Percentiles rank a stretch among this genome's conserved stretches.
Conservation (phyloP, 2,329 filamentous ascomycete species). For the Ophiosphaerella narmari region DNA sequence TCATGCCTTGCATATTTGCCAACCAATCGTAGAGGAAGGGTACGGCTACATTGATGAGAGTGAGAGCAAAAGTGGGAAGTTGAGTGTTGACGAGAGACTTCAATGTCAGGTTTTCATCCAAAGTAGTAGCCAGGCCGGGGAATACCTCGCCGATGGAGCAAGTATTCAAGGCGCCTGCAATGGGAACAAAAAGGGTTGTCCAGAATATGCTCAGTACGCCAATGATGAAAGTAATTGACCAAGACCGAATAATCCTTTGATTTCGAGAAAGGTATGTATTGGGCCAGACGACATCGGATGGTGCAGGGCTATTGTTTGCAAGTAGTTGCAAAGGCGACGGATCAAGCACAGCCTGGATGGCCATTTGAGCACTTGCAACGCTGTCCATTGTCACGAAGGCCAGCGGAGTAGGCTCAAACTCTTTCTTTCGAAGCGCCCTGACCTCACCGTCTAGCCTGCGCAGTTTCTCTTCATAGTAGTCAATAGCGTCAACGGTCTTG, state of each 20-base stretch:
- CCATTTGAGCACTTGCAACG: conserved; percentile 90
- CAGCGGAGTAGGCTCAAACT: conserved; percentile 77
- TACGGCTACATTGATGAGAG: conserved; percentile 84
- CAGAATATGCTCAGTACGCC: conserved; percentile 83
- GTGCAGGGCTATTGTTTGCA: conserved; percentile 84
- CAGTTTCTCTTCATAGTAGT: conserved; percentile 90
- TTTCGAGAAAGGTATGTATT: conserved; percentile 85
- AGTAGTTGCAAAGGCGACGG: conserved; percentile 84
- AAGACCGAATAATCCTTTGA: conserved; percentile 75
- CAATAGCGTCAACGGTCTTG: conserved; percentile 82
- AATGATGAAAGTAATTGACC: conserved; percentile 83
- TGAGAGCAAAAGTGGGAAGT: conserved; percentile 81
- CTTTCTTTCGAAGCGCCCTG: conserved; percentile 68
- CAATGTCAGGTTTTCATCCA: conserved; percentile 71
- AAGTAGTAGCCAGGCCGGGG: conserved; percentile 68
- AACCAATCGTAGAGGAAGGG: conserved; percentile 95
- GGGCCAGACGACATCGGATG: conserved; percentile 90
- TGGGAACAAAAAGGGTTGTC: conserved; percentile 77
- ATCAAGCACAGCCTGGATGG: conserved; percentile 91
- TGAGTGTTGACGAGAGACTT: conserved; percentile 83
- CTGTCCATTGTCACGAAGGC: conserved; percentile 98
- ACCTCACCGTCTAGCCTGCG: conserved; percentile 79
- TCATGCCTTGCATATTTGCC: conserved; percentile 89
- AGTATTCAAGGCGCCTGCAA: conserved; percentile 79
- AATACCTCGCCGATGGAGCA: conserved; percentile 77